Evolutionary conservation across 139 green algal species (phyloP).

Genomic region (Cymbomonas tetramitiformis): DNA sequence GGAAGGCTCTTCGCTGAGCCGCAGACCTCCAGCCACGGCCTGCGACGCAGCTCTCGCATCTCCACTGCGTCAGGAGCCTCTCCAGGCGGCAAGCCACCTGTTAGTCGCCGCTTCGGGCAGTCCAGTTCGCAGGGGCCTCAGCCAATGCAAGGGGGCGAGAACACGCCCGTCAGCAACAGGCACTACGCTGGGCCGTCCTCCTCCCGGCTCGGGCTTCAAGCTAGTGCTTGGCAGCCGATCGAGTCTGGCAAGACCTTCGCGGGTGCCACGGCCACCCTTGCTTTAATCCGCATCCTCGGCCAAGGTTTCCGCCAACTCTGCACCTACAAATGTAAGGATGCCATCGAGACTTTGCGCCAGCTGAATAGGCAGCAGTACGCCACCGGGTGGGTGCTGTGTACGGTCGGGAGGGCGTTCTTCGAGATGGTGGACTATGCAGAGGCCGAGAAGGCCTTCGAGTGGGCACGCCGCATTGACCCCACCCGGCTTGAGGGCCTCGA

Average conservation of each 20-base stretch:
- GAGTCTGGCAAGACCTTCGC: no score
- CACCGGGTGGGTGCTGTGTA: conserved; percentile 62
- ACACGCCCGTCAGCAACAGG: no score
- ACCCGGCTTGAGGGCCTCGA: conserved; percentile 61
- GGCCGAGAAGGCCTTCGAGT: conserved; percentile 48
- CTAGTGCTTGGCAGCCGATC: no score
- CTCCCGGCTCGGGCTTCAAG: no score
- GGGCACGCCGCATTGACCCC: conserved; percentile 40
- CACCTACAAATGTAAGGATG: conserved; percentile 59
- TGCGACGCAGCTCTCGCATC: neutral
- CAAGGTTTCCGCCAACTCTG: conserved; percentile 44
- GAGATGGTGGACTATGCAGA: conserved; percentile 72
- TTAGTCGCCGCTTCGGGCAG: no score
- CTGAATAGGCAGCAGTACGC: conserved; percentile 47
- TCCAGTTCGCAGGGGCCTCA: no score
- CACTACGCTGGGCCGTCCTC: no score
- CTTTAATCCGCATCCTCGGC: conserved; percentile 43
- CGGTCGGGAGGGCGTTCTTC: conserved; percentile 58
- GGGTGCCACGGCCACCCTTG: conserved; percentile 28
- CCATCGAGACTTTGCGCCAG: conserved; percentile 41
- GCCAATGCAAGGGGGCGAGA: no score
- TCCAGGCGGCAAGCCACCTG: neutral
- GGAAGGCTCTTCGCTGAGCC: conserved; percentile 16
- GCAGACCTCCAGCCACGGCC: neutral
- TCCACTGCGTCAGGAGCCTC: neutral